These are phyloP conservation scores for Ceratocystiopsis minuta DNA, from an alignment of 2,329 filamentous ascomycete genomes.

Conservation along the genomic window DNA sequence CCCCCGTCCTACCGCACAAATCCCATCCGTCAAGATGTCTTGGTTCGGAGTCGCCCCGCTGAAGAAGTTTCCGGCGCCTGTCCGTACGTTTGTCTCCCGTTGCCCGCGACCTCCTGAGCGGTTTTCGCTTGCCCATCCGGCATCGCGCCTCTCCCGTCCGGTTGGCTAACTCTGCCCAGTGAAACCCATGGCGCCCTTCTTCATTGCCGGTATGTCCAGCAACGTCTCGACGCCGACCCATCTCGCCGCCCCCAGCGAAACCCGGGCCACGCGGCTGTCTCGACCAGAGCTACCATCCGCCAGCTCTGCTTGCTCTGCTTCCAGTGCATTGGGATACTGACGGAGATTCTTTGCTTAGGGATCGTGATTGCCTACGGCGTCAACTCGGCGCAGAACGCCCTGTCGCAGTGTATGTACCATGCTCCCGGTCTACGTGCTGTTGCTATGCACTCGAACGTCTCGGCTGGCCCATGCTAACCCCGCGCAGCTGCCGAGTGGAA, in stretches of 20 bases:
- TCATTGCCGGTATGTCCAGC: constrained; percentile 61
- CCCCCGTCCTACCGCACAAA: constrained; percentile 2
- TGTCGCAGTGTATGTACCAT: constrained; percentile 51
- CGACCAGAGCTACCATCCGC: no score
- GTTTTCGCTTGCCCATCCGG: not conserved
- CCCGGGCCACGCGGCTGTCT: no score
- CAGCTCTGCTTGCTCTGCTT: no score
- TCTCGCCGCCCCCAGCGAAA: not conserved
- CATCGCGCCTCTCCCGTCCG: not conserved
- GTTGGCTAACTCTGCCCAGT: constrained; percentile 30
- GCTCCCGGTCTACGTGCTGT: not conserved
- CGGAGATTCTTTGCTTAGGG: constrained; percentile 31
- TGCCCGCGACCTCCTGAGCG: constrained; percentile 2
- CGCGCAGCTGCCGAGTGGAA: constrained; percentile 73
- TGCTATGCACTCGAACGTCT: not conserved
- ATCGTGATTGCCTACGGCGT: constrained; percentile 77
- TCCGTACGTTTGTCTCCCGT: constrained; percentile 41
- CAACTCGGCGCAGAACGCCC: constrained; percentile 61
- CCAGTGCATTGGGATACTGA: no score
- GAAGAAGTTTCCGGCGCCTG: constrained; percentile 67
- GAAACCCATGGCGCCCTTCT: constrained; percentile 84
- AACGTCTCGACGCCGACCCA: not conserved
- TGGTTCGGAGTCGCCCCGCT: constrained; percentile 46
- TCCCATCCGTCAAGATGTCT: constrained; percentile 42
- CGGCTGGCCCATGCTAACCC: constrained; percentile 1